A percentile compares a stretch with the other conserved stretches of the same genome.
Conservation (phyloP, 257 asterid species). For the Petunia secreta region DNA sequence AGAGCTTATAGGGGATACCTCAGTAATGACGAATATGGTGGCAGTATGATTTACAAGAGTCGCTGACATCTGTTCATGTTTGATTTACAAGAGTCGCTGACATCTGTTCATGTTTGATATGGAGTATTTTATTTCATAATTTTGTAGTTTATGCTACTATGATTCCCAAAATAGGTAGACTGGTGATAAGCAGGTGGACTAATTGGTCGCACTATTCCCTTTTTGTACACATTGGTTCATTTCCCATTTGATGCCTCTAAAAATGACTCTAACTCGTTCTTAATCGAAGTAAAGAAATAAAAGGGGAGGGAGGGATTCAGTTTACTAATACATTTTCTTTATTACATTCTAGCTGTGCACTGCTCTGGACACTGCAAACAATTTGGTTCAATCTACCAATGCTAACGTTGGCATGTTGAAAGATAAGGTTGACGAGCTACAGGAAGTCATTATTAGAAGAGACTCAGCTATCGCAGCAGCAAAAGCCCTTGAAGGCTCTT, state of each 20-base stretch:
- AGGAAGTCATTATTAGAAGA: slow-evolving; percentile 47
- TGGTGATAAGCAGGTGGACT: no score
- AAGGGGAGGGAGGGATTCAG: no score
- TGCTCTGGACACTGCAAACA: slow-evolving; percentile 78
- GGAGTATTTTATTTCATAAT: neutral
- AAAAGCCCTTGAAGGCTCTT: slow-evolving; percentile 51
- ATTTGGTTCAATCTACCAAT: slow-evolving; percentile 59
- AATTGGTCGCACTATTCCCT: slow-evolving; percentile 1
- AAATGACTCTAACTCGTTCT: neutral
- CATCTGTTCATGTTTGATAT: neutral
- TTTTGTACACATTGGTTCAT: neutral
- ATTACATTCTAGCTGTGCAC: slow-evolving; percentile 57
- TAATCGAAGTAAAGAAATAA: no score
- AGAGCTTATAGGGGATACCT: slow-evolving; percentile 13
- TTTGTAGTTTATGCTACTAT: neutral
- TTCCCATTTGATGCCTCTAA: neutral
- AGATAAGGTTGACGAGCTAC: slow-evolving; percentile 58
- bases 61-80: neutral
- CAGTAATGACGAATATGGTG: no score
- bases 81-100: neutral
- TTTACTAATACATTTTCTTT: slow-evolving; percentile 16
- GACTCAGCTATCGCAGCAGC: slow-evolving; percentile 63
- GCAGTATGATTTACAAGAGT: neutral
- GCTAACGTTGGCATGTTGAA: slow-evolving; percentile 47
- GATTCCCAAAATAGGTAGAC: neutral